Evolutionary conservation across 495 filamentous ascomycete species (phyloP).

Genomic region (Aspergillus biplanus): DNA sequence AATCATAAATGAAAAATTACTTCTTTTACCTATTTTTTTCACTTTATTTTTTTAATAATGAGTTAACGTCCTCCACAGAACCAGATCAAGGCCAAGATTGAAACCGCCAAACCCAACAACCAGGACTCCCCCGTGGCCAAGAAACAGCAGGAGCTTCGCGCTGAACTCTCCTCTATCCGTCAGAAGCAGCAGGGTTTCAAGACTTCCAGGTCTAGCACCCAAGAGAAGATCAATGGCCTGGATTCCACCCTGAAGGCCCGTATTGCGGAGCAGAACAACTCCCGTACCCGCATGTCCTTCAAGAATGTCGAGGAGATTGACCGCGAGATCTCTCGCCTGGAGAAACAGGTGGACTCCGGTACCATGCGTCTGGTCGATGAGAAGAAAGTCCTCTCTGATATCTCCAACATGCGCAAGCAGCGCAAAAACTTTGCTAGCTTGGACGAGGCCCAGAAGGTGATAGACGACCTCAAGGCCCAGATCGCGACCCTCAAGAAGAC

Average conservation of each 20-base stretch:
- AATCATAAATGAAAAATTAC: background rate
- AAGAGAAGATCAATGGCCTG: conserved; percentile 83
- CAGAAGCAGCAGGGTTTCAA: conserved; percentile 85
- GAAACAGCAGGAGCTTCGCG: conserved; percentile 79
- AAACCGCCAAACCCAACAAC: conserved; percentile 74
- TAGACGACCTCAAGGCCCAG: conserved; percentile 81
- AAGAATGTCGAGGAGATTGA: conserved; percentile 89
- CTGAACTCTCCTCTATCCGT: conserved; percentile 70
- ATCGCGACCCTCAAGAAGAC: conserved; percentile 83
- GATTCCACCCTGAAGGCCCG: conserved; percentile 81
- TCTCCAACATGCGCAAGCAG: conserved; percentile 80
- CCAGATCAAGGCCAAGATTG: conserved; percentile 81
- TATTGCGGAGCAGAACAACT: conserved; percentile 82
- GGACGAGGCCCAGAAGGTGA: conserved; percentile 78
- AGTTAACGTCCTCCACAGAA: conserved; percentile 57
- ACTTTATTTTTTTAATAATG: conserved; percentile 6
- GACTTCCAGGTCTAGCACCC: conserved; percentile 68
- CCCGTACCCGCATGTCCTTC: conserved; percentile 73
- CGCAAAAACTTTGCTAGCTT: conserved; percentile 87
- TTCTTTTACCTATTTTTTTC: background rate
- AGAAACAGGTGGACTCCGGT: conserved; percentile 81
- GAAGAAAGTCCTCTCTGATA: conserved; percentile 86
- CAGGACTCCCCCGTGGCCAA: conserved; percentile 72
- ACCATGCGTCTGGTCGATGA: conserved; percentile 94
- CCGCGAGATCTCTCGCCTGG: conserved; percentile 73